A percentile compares a stretch with the other conserved stretches of the same genome.
Evolutionary conservation across 2,329 filamentous ascomycete genomes (phyloP).

Genomic region (Ophiognomonia clavigignenti-juglandacearum): DNA sequence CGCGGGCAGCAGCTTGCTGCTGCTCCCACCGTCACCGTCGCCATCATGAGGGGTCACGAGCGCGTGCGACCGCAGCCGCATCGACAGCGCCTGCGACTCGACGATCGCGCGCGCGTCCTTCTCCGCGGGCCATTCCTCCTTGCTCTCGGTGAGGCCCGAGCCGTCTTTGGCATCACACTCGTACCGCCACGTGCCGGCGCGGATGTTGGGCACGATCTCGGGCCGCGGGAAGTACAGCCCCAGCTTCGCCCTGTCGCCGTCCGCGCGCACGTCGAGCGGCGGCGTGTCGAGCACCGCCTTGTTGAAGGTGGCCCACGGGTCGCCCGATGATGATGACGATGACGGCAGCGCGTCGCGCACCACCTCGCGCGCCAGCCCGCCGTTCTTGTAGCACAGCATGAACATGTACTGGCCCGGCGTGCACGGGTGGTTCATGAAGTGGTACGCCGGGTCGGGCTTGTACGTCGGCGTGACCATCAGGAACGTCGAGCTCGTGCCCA

Average conservation of each 20-base stretch:
- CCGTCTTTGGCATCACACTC: slow-evolving; percentile 51
- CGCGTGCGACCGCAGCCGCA: slow-evolving; percentile 76
- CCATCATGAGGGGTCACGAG: slow-evolving; percentile 57
- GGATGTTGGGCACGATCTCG: slow-evolving; percentile 92
- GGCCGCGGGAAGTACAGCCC: slow-evolving; percentile 94
- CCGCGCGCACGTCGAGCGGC: slow-evolving; percentile 61
- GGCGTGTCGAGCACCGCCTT: slow-evolving; percentile 61
- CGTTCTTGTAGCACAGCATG: slow-evolving; percentile 99
- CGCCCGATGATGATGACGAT: slow-evolving; percentile 39
- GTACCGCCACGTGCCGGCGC: slow-evolving; percentile 82
- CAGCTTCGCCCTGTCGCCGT: slow-evolving; percentile 63
- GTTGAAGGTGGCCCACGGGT: slow-evolving; percentile 79
- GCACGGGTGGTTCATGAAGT: slow-evolving; percentile 98
- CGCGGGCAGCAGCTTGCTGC: slow-evolving; percentile 70
- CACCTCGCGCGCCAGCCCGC: slow-evolving; percentile 84
- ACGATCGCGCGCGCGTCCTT: slow-evolving; percentile 83
- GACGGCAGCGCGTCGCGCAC: slow-evolving; percentile 74
- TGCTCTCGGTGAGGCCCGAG: slow-evolving; percentile 36
- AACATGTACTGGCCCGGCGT: slow-evolving; percentile 95
- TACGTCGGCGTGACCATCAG: slow-evolving; percentile 95
- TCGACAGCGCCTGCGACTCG: slow-evolving; percentile 90
- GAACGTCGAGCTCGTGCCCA: slow-evolving; percentile 95
- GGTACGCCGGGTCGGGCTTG: slow-evolving; percentile 82
- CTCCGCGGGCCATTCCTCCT: slow-evolving; percentile 44
- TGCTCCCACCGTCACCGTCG: no score